phyloP scores from a whole-genome alignment of 163 green algal species.

The Chloromonas sp. region DNA sequence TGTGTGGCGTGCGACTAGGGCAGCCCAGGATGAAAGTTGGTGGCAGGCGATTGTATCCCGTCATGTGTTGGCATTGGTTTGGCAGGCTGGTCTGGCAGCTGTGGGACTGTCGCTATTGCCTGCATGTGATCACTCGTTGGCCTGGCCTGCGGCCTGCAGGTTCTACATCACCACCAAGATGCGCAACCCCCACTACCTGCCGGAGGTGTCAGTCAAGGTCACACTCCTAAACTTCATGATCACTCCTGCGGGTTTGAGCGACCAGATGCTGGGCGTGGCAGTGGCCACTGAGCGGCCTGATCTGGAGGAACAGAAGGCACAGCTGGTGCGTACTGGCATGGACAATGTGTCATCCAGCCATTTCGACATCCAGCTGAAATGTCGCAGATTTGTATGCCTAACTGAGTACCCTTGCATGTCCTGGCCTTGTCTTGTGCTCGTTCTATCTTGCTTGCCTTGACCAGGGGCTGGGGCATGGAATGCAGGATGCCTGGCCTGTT shows the following conservation, averaged over 20 bases:
- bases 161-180: conserved; percentile 86
- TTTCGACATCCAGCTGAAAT: no score
- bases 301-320: conserved; percentile 74
- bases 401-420: background rate
- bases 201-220: conserved; percentile 70
- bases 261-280: conserved; percentile 77
- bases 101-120: background rate
- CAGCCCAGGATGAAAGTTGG: background rate
- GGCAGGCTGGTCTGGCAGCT: background rate
- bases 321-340: conserved; percentile 23
- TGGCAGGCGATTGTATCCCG: background rate
- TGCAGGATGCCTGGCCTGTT: background rate
- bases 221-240: conserved; percentile 88
- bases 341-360: background rate
- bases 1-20: conserved; percentile 1
- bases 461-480: background rate
- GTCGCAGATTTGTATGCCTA: background rate
- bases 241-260: conserved; percentile 64
- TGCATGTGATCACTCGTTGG: background rate
- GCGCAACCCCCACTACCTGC: conserved; percentile 79
- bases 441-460: no score
- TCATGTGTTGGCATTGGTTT: background rate
- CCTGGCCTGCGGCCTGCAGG: conserved; percentile 9
- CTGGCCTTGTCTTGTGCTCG: background rate
- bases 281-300: conserved; percentile 74